Evolutionary conservation across 768 basidiomycete genomes (phyloP).

Genomic region (Podaxis sp.): DNA sequence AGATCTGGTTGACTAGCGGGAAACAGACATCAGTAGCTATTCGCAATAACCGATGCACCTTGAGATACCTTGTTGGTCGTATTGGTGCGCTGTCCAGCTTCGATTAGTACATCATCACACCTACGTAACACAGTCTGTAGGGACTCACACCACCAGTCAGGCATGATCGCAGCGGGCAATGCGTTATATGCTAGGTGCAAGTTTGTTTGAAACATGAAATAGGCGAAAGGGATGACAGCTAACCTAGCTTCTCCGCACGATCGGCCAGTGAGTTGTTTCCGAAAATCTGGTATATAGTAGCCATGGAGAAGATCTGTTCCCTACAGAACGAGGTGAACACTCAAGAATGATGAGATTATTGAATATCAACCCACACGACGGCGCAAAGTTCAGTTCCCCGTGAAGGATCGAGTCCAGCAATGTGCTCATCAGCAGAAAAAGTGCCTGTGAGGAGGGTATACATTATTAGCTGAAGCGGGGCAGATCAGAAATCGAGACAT

Average conservation of each 20-base stretch:
- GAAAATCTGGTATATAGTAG: conserved; percentile 40
- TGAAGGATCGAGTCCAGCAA: conserved; percentile 41
- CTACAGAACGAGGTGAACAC: conserved; percentile 18
- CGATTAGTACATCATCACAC: not conserved
- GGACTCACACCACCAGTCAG: conserved; percentile 37
- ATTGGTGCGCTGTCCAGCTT: conserved; percentile 35
- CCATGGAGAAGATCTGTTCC: conserved; percentile 44
- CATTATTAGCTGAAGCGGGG: not conserved
- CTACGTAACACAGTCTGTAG: too few species aligned
- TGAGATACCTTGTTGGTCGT: conserved; percentile 39
- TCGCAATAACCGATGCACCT: not conserved
- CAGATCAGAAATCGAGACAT: not conserved
- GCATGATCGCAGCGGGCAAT: conserved; percentile 37
- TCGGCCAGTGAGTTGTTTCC: conserved; percentile 44
- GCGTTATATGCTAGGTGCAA: conserved; percentile 36
- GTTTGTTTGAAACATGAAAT: not conserved
- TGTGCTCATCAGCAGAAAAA: conserved; percentile 42
- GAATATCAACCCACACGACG: conserved; percentile 31
- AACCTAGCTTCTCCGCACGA: conserved; percentile 38
- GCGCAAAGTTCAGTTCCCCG: conserved; percentile 42
- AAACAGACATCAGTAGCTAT: not conserved
- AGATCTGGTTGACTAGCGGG: conserved; percentile 39
- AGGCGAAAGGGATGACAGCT: not conserved
- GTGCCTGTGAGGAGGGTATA: conserved; percentile 26
- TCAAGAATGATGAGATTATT: not conserved